phyloP scores from a whole-genome alignment of 2,329 filamentous ascomycete species.

The Colletotrichum sansevieriae region DNA sequence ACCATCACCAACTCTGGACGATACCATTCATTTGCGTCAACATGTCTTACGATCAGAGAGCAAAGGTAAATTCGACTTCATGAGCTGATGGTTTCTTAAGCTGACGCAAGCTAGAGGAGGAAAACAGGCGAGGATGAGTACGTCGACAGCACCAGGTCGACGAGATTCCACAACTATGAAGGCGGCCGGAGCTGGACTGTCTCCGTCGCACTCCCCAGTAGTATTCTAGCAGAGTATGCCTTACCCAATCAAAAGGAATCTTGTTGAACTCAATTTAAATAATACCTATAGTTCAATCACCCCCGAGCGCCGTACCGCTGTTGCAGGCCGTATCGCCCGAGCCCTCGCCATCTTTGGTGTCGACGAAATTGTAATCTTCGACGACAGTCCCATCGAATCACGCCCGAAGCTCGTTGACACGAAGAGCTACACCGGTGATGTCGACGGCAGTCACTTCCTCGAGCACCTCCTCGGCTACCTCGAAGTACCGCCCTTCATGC shows the following conservation, averaged over 20 bases:
- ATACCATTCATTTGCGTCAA: not conserved
- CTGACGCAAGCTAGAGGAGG: slow-evolving; percentile 58
- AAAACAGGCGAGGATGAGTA: slow-evolving; percentile 59
- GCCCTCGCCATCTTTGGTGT: slow-evolving; percentile 86
- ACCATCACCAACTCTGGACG: not conserved
- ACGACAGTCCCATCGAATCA: slow-evolving; percentile 70
- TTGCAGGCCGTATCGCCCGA: slow-evolving; percentile 82
- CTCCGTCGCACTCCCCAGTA: slow-evolving; percentile 83
- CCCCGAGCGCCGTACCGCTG: slow-evolving; percentile 79
- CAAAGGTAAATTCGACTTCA: slow-evolving; percentile 37
- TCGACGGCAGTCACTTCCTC: slow-evolving; percentile 84
- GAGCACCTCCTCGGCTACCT: slow-evolving; percentile 84
- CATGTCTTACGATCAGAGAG: slow-evolving; percentile 40
- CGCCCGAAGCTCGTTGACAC: slow-evolving; percentile 64
- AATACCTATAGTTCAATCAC: slow-evolving; percentile 69
- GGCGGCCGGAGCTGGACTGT: slow-evolving; percentile 78
- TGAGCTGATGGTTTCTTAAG: no score
- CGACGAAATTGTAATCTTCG: slow-evolving; percentile 86
- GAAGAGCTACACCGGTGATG: slow-evolving; percentile 73
- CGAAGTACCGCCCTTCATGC: slow-evolving; percentile 86
- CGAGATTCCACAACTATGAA: slow-evolving; percentile 74
- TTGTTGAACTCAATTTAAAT: not conserved
- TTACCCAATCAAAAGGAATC: not conserved
- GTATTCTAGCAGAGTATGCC: slow-evolving; percentile 79
- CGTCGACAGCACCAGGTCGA: slow-evolving; percentile 66